Base-by-base conservation (phyloP, 768 basidiomycete species). In the Ramaria rubella region DNA sequence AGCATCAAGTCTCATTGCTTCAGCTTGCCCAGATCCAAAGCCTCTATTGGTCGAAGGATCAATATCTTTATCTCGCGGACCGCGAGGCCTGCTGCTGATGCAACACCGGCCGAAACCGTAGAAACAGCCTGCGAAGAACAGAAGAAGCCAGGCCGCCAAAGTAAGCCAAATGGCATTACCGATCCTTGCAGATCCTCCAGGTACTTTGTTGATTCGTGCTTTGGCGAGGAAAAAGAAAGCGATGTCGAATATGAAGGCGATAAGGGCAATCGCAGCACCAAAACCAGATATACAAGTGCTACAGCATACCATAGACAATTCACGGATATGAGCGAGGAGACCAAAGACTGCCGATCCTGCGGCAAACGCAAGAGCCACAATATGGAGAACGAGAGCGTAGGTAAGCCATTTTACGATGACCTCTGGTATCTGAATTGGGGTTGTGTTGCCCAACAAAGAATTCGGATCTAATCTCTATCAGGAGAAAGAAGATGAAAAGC, bases 401-500 rank as follows among this genome's bases (percentile, higher is more conserved):
- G 96, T 98, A 66, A 97, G 75, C 91, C 94, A 97, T 74, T 96
- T 95, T 59, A 94, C 87, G 49, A 85, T 79, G 5, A 91, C 81
- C 55, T 82, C 74, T 1, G 94, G 92, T 50, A 97, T 90, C 62
- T 90, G 69, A 33, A 94, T 71, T 26, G 75, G 63, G 2, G 80
- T 73, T 3, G 76, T 70, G 68, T 90, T 78, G 5, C 86, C 90
- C 30, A 96, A 81, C 1, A 97, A 77, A 34, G 75, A 66, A 64
- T 94, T 91, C 62, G 94, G 81, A 63, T 97, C 93, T 94, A 58
- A 24, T 19, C 14, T 17, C 24, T 5, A 15, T 23, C 11, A 12
- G 29, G 31, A 15, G 33, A 4, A 30, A 23, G 15, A 21, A 21
- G n/a, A 17, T 19, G 52, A 36, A 42, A 31, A 27, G 14, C 34